Evolutionary conservation across 768 basidiomycete species (phyloP).

Genomic region (Nidularia pulvinata): DNA sequence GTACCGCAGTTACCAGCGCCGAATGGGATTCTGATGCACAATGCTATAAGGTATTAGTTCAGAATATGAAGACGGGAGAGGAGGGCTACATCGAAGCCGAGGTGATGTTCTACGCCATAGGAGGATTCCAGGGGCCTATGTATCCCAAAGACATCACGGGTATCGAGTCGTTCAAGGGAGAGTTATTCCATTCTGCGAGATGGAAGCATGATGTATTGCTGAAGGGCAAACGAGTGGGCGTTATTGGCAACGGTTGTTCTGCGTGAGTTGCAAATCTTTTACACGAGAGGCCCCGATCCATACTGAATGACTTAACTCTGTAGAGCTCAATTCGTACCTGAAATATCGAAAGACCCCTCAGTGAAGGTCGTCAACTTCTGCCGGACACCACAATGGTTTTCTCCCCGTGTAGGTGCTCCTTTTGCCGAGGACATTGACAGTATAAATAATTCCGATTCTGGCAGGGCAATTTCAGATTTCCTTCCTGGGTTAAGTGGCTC

Average conservation of each 20-base stretch:
- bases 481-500: constrained; percentile 44
- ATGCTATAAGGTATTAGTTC: constrained; percentile 38
- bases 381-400: constrained; percentile 59
- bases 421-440: not conserved
- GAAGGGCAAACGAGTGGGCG: constrained; percentile 51
- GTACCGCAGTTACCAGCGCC: constrained; percentile 34
- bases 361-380: constrained; percentile 57
- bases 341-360: constrained; percentile 46
- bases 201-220: constrained; percentile 57
- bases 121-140: constrained; percentile 44
- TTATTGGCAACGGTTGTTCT: constrained; percentile 66
- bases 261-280: constrained; percentile 32
- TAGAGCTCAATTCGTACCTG: constrained; percentile 62
- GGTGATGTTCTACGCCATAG: constrained; percentile 48
- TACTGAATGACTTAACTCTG: constrained; percentile 3
- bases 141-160: constrained; percentile 44
- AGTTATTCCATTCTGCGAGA: constrained; percentile 51
- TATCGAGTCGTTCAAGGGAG: constrained; percentile 44
- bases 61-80: constrained; percentile 33
- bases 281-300: constrained; percentile 1
- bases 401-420: constrained; percentile 40
- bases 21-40: constrained; percentile 44
- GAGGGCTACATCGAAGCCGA: constrained; percentile 33
- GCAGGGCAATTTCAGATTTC: constrained; percentile 40
- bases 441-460: not conserved